A percentile compares a stretch with the other conserved stretches of the same genome.
Conservation (phyloP, 306 rosid genomes). For the Fragaria ananassa region DNA sequence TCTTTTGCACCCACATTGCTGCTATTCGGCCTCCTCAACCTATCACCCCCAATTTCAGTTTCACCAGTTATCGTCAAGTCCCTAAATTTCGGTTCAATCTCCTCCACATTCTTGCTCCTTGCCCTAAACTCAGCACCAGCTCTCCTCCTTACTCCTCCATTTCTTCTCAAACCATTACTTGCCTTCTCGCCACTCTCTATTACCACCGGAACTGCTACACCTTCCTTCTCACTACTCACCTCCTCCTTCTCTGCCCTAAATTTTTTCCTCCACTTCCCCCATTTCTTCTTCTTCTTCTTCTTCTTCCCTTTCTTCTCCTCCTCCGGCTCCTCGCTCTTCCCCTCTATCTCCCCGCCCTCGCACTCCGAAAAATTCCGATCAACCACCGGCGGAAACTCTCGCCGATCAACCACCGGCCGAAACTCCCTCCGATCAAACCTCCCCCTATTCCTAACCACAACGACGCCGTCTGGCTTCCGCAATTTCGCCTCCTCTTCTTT, state of each 20-base stretch:
- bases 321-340: not conserved
- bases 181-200: not conserved
- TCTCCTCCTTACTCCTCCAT: conserved; percentile 11
- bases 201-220: not conserved
- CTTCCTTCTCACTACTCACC: conserved; percentile 8
- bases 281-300: not conserved
- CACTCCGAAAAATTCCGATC: not conserved
- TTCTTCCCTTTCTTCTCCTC: conserved; percentile 6
- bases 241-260: not conserved
- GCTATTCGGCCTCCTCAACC: not conserved
- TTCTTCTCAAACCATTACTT: conserved; percentile 4
- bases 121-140: conserved; percentile 1
- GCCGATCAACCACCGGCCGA: not conserved
- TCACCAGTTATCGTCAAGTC: conserved; percentile 12
- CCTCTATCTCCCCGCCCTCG: conserved; percentile 11
- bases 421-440: not conserved
- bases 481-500: conserved; percentile 4
- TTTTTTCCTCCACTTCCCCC: not conserved
- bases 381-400: not conserved
- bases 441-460: not conserved
- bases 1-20: not conserved
- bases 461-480: conserved; percentile 1
- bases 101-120: conserved; percentile 2
- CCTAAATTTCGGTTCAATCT: conserved; percentile 27
- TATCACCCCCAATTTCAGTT: not conserved